These are phyloP conservation scores for Wickerhamomyces canadensis DNA, from an alignment of 805 yeast genomes.

Conservation along the genomic window DNA sequence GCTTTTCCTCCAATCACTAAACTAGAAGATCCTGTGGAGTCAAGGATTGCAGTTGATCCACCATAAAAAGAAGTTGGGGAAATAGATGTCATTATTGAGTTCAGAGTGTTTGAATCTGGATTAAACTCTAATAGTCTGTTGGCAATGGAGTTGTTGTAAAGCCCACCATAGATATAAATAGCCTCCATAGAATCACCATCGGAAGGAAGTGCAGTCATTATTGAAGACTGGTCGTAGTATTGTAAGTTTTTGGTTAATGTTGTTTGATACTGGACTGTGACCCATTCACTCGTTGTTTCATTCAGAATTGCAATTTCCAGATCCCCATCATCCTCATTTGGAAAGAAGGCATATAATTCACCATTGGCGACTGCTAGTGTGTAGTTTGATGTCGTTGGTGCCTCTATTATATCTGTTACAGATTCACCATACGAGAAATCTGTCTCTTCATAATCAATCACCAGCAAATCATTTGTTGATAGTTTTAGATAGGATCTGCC, in stretches of 20 bases:
- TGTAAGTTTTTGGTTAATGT: slow-evolving; percentile 5
- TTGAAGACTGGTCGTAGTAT: slow-evolving; percentile 28
- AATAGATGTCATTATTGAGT: slow-evolving; percentile 41
- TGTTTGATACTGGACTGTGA: slow-evolving; percentile 9
- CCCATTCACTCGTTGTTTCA: slow-evolving; percentile 10
- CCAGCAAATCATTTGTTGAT: slow-evolving; percentile 16
- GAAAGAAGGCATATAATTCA: slow-evolving; percentile 17
- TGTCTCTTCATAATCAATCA: slow-evolving; percentile 8
- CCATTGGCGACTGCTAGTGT: slow-evolving; percentile 19
- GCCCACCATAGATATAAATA: slow-evolving; percentile 54
- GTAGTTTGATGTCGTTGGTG: slow-evolving; percentile 18
- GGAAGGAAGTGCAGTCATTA: slow-evolving; percentile 32
- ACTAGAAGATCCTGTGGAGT: slow-evolving; percentile 40
- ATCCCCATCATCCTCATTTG: not conserved
- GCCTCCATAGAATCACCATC: slow-evolving; percentile 28
- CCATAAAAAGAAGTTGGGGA: slow-evolving; percentile 54
- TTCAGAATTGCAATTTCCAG: slow-evolving; percentile 11
- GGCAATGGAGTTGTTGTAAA: slow-evolving; percentile 24
- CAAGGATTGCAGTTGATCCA: slow-evolving; percentile 33
- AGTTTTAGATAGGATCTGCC: slow-evolving; percentile 17
- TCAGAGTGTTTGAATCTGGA: slow-evolving; percentile 26
- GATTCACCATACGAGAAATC: slow-evolving; percentile 1
- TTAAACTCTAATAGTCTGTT: slow-evolving; percentile 41
- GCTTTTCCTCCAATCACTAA: slow-evolving; percentile 65
- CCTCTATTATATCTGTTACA: slow-evolving; percentile 2